Evolutionary conservation across 228 moss, liverwort and hornwort species (phyloP), one percentile per base, ranked within the genome.

Genomic region (Sphagnum magellanicum): DNA sequence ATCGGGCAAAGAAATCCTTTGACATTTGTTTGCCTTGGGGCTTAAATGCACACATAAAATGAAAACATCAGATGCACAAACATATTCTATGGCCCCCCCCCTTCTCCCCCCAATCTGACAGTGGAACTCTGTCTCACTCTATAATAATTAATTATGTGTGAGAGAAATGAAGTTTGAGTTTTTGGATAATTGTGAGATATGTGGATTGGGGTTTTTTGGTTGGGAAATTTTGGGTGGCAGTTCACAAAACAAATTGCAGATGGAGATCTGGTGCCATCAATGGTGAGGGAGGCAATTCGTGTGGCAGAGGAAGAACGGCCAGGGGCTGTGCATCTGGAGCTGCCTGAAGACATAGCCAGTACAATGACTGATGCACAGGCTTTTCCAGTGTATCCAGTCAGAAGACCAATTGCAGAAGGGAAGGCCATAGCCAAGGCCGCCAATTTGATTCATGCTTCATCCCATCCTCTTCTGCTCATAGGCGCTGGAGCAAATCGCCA

Each of bases 401-500:
- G 83, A 63, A 68, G 83, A 53, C 83, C 83, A 58, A 75, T 84
- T 11, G 83, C 77, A 5, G 83, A 84, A 66, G 60, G 3, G 49
- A 84, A 84, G 67, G 83, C 79, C 49, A 75, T 84, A 17, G 13
- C 14, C 47, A 55, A 73, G 61, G 83, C 83, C 61, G 57, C 79
- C 57, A 52, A 70, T 5, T 77, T 84, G 83, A 84, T 84, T 16
- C 9, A 80, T 53, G 83, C 83, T 16, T 79, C 83, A 17, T 48
- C 47, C 13, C 71, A 64, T 59, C 83, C 83, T 32, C 77, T 84
- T 50, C 16, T 84, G 5, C 79, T 84, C 11, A 77, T 84, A 53
- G 83, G 83, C 51, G 83, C 83, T 75, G 83, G 83, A 53, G 79
- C 83, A 67, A 84, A 84, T 67, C 77, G 83, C 48, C 79, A 84